phyloP scores from a whole-genome alignment of 805 yeast genomes.

The Yarrowia deformans region DNA sequence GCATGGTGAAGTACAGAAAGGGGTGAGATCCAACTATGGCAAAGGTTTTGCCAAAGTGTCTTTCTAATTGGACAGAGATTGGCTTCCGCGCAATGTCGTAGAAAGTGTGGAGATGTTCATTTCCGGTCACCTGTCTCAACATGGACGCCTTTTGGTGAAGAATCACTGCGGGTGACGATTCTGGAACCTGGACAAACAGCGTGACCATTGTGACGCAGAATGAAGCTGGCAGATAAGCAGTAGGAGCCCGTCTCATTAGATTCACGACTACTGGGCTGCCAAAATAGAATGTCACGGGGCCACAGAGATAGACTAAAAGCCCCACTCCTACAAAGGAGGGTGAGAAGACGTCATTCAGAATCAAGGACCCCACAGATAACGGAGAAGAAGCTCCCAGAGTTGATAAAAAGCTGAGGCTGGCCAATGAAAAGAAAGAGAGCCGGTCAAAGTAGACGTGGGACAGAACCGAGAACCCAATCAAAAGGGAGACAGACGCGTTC shows the following conservation, averaged over 20 bases:
- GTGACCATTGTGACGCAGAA: background rate
- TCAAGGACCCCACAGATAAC: background rate
- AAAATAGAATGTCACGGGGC: constrained; percentile 1
- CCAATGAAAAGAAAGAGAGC: background rate
- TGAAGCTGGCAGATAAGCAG: background rate
- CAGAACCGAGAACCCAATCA: background rate
- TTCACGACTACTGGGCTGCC: constrained; percentile 10
- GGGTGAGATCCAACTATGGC: background rate
- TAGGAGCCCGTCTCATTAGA: background rate
- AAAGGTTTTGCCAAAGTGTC: background rate
- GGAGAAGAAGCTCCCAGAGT: constrained; percentile 6
- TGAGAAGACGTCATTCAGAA: constrained; percentile 1
- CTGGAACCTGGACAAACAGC: background rate
- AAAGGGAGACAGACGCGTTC: background rate
- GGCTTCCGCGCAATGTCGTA: background rate
- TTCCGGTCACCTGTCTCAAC: constrained; percentile 9
- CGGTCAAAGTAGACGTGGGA: background rate
- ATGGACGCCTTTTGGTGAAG: background rate
- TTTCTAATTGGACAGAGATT: constrained; percentile 3
- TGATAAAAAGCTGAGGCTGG: background rate
- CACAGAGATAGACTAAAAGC: constrained; percentile 6
- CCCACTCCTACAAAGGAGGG: background rate
- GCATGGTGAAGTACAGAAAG: background rate
- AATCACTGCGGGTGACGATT: constrained; percentile 1
- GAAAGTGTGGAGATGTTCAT: constrained; percentile 1